Evolutionary conservation across 805 yeast genomes (phyloP).

Genomic region (Pichia californica): DNA sequence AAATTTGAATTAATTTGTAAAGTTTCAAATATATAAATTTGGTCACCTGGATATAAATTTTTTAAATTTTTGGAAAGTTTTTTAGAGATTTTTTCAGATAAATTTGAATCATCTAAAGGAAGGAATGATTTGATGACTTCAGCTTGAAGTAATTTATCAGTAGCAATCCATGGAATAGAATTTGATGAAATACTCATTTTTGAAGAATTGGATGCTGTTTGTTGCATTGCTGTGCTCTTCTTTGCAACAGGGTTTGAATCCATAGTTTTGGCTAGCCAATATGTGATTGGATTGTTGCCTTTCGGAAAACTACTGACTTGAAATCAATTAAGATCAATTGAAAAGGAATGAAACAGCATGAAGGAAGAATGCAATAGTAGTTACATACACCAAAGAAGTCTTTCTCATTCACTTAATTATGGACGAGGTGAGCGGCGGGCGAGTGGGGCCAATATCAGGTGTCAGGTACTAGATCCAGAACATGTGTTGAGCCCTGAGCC

Average conservation of each 20-base stretch:
- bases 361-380: too few species aligned
- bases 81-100: not conserved
- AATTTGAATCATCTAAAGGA: not conserved
- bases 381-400: too few species aligned
- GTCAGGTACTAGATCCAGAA: too few species aligned
- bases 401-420: too few species aligned
- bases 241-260: not conserved
- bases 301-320: too few species aligned
- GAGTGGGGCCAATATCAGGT: too few species aligned
- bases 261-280: too few species aligned
- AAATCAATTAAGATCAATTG: too few species aligned
- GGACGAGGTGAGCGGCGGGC: too few species aligned
- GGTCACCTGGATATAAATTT: slow-evolving; percentile 13
- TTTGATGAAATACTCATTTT: not conserved
- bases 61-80: slow-evolving; percentile 4
- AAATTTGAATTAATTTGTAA: slow-evolving; percentile 21
- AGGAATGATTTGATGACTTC: slow-evolving; percentile 7
- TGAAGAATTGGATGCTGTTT: not conserved
- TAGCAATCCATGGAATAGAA: slow-evolving; percentile 5
- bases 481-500: too few species aligned
- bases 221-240: not conserved
- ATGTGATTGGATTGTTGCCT: too few species aligned
- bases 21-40: slow-evolving; percentile 13
- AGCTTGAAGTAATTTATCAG: slow-evolving; percentile 5
- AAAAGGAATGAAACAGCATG: too few species aligned